These are phyloP conservation scores for Phyllosticta ampelicida DNA, from an alignment of 2,329 filamentous ascomycete species.

Conservation along the genomic window DNA sequence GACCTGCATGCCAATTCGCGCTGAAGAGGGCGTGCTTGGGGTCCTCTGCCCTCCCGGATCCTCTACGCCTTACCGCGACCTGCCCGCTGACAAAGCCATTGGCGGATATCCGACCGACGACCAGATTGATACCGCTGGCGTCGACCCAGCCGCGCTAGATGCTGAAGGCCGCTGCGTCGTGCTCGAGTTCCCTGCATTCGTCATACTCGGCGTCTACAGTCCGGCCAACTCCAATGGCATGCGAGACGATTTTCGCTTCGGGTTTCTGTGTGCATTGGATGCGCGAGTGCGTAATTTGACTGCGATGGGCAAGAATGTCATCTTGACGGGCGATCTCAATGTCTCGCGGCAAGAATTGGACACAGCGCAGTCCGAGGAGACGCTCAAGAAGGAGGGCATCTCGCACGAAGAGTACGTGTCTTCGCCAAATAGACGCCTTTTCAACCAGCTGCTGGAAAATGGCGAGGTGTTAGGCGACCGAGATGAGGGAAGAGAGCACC, in stretches of 20 bases:
- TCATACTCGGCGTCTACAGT: constrained; percentile 84
- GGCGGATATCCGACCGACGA: constrained; percentile 70
- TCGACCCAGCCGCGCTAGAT: constrained; percentile 67
- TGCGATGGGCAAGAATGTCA: constrained; percentile 68
- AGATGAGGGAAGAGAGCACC: constrained; percentile 57
- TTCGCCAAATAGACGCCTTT: constrained; percentile 59
- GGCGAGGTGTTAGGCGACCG: constrained; percentile 56
- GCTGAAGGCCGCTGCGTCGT: constrained; percentile 86
- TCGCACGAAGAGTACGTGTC: constrained; percentile 63
- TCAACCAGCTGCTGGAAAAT: constrained; percentile 74
- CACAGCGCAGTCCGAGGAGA: constrained; percentile 61
- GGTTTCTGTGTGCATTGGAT: constrained; percentile 72
- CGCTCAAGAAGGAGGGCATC: constrained; percentile 57
- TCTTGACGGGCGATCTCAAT: constrained; percentile 84
- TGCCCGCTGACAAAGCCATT: constrained; percentile 64
- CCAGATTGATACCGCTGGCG: constrained; percentile 49
- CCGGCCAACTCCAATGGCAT: constrained; percentile 81
- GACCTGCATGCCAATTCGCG: constrained; percentile 73
- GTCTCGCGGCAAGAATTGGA: constrained; percentile 61
- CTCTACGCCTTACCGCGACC: constrained; percentile 58
- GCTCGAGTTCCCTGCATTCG: constrained; percentile 89
- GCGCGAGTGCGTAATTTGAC: constrained; percentile 74
- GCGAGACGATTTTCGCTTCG: constrained; percentile 69
- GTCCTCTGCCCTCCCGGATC: constrained; percentile 64
- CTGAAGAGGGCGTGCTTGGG: constrained; percentile 89